Evolutionary conservation across 1,284 basidiomycete species (phyloP).

Genomic region (Moesziomyces aphidis): DNA sequence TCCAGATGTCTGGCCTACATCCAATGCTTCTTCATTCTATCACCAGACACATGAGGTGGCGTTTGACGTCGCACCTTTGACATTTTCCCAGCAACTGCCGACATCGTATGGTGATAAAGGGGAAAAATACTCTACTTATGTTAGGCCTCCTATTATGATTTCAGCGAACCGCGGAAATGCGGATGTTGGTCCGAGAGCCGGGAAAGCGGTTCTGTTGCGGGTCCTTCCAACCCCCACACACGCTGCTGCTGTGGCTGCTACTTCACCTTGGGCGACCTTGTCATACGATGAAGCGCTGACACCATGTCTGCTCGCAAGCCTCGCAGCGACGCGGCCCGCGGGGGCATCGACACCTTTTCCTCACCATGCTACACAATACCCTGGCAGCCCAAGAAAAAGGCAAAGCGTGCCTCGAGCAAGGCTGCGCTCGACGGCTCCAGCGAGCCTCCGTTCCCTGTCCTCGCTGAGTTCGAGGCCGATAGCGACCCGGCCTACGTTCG

Average conservation of each 20-base stretch:
- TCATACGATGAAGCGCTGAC: neutral
- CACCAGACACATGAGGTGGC: too few relatives aligned
- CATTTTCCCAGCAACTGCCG: too few relatives aligned
- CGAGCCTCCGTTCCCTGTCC: constrained; percentile 26
- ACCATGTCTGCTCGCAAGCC: constrained; percentile 20
- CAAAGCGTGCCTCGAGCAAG: neutral
- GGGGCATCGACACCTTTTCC: constrained; percentile 37
- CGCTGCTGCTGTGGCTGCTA: too few relatives aligned
- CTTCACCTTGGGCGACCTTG: too few relatives aligned
- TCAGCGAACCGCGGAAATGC: too few relatives aligned
- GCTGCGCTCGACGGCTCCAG: neutral
- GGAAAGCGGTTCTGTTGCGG: neutral
- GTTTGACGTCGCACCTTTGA: too few relatives aligned
- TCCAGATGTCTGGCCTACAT: too few relatives aligned
- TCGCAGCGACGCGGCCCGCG: constrained; percentile 10
- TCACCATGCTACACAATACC: constrained; percentile 50
- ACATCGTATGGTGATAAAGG: too few relatives aligned
- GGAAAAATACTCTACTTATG: too few relatives aligned
- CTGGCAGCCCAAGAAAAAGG: constrained; percentile 37
- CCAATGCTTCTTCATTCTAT: too few relatives aligned
- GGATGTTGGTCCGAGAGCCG: constrained; percentile 48
- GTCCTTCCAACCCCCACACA: neutral
- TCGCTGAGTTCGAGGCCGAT: constrained; percentile 40
- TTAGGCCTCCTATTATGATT: too few relatives aligned
- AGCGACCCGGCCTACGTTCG: constrained; percentile 30